phyloP scores from a whole-genome alignment of 2,329 filamentous ascomycete genomes.

The Fusarium keratoplasticum region DNA sequence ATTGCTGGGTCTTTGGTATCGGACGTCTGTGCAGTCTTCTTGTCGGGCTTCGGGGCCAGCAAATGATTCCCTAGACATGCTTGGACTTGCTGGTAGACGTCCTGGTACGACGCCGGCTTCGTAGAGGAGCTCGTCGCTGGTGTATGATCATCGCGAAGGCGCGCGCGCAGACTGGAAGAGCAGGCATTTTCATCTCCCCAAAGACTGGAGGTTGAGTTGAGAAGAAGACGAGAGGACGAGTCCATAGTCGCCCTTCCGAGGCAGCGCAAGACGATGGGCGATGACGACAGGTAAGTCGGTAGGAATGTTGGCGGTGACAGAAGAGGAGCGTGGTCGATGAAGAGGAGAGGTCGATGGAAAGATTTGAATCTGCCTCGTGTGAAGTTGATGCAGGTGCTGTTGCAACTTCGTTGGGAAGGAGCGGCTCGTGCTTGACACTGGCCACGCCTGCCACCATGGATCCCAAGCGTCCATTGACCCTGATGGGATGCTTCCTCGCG shows the following conservation, averaged over 20 bases:
- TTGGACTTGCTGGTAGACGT: conserved; percentile 43
- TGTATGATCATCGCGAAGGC: conserved; percentile 43
- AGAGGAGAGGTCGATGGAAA: not conserved
- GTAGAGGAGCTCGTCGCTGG: conserved; percentile 6
- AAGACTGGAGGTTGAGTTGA: conserved; percentile 17
- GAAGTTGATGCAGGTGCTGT: not conserved
- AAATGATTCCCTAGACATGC: conserved; percentile 25
- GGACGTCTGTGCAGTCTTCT: not conserved
- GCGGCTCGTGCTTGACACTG: not conserved
- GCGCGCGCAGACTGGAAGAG: conserved; percentile 44
- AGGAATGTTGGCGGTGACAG: too few relatives aligned
- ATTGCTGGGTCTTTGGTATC: conserved; percentile 7
- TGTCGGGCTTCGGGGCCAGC: not conserved
- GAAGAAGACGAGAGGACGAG: not conserved
- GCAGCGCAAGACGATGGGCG: not conserved
- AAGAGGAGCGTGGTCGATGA: not conserved
- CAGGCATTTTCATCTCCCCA: conserved; percentile 9
- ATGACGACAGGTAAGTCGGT: too few relatives aligned
- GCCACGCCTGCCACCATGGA: not conserved
- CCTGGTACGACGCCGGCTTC: conserved; percentile 5
- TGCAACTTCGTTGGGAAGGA: not conserved
- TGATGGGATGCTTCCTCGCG: too few relatives aligned
- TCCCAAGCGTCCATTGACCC: too few relatives aligned
- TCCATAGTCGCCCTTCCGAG: conserved; percentile 1
- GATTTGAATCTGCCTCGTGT: not conserved